Percentiles rank a stretch among this genome's conserved stretches.
Evolutionary conservation across 106 monocot species (phyloP).

Genomic region (Hemerocallis citrina): DNA sequence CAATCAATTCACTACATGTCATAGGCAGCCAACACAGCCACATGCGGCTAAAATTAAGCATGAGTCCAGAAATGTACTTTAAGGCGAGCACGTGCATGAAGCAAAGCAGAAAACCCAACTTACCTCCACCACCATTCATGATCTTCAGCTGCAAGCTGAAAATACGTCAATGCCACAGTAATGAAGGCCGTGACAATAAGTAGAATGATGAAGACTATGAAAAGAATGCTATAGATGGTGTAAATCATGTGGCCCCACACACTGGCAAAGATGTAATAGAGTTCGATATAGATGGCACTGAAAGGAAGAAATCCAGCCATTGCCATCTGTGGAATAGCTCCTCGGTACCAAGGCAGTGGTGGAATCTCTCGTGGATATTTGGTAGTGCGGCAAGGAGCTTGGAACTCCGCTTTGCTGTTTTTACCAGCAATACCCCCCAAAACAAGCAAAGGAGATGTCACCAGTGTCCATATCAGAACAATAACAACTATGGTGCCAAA

Average conservation of each 20-base stretch:
- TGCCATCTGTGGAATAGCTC: conserved; percentile 61
- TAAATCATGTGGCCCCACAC: conserved; percentile 80
- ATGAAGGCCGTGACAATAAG: conserved; percentile 78
- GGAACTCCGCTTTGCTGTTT: conserved; percentile 58
- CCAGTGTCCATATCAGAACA: conserved; percentile 65
- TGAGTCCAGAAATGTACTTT: no score
- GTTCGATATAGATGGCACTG: conserved; percentile 77
- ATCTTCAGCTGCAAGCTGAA: conserved; percentile 56
- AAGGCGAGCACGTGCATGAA: no score
- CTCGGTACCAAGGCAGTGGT: conserved; percentile 51
- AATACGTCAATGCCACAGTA: conserved; percentile 71
- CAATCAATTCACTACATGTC: no score
- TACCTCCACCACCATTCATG: conserved; percentile 36
- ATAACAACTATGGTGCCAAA: conserved; percentile 75
- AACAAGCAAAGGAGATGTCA: conserved; percentile 64
- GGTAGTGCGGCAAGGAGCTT: conserved; percentile 60
- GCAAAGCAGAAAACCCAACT: no score
- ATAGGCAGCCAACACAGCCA: no score
- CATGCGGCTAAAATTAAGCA: no score
- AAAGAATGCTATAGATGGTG: conserved; percentile 75
- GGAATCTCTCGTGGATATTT: conserved; percentile 77
- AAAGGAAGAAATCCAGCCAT: conserved; percentile 81
- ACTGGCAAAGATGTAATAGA: conserved; percentile 81
- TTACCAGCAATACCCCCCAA: conserved; percentile 76
- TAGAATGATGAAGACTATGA: conserved; percentile 68